A percentile compares a stretch with the other conserved stretches of the same genome.
Evolutionary conservation across 257 asterid genomes (phyloP).

Genomic region (Nicotiana obtusifolia): DNA sequence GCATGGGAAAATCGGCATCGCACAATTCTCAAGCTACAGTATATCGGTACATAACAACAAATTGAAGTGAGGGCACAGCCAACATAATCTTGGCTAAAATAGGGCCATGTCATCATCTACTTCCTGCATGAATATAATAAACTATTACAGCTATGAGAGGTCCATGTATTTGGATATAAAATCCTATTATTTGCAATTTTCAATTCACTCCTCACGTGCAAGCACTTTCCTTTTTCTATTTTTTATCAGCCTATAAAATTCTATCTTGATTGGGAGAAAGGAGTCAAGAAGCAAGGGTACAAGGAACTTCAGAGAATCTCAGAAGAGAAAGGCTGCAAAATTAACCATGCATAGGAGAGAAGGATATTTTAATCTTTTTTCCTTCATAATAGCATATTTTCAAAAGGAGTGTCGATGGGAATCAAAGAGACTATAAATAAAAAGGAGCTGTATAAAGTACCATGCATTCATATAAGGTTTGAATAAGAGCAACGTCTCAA

Average conservation of each 20-base stretch:
- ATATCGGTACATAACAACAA: not conserved
- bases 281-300: slow-evolving; percentile 3
- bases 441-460: not conserved
- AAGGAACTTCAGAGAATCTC: slow-evolving; percentile 1
- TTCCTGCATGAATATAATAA: not conserved
- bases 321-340: slow-evolving; percentile 5
- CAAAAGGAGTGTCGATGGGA: slow-evolving; percentile 1
- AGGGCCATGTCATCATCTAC: not conserved
- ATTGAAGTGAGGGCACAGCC: not conserved
- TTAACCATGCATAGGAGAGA: not conserved
- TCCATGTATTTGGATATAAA: slow-evolving; percentile 1
- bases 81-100: not conserved
- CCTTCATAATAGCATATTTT: not conserved
- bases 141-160: not conserved
- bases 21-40: not conserved
- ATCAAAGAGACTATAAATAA: not conserved
- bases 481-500: fast-evolving
- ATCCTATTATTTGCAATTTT: not conserved
- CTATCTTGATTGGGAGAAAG: not conserved
- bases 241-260: not conserved
- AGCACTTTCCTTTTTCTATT: not conserved
- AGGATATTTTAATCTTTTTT: not conserved
- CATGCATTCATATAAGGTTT: fast-evolving
- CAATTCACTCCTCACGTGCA: slow-evolving; percentile 3
- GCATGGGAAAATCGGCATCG: not conserved